Evolutionary conservation across 768 basidiomycete genomes (phyloP).

Genomic region (Tephrocybe rancida): DNA sequence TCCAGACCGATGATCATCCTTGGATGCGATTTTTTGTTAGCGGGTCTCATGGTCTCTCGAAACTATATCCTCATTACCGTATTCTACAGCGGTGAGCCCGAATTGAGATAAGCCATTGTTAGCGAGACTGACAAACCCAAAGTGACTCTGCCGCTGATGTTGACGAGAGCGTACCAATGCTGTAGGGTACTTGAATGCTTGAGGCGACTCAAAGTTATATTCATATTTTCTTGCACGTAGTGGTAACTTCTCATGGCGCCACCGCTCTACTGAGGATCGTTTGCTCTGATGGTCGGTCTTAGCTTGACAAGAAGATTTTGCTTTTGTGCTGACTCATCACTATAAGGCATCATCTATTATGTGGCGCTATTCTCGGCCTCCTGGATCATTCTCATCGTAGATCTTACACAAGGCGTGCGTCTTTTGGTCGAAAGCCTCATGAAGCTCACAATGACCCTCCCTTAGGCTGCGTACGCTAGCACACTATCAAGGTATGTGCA

Average conservation of each 20-base stretch:
- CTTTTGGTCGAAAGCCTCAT: background rate
- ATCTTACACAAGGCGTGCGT: slow-evolving; percentile 2
- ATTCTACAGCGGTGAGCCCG: background rate
- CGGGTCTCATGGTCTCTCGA: slow-evolving; percentile 1
- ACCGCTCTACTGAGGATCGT: background rate
- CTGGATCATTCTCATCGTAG: background rate
- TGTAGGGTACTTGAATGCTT: background rate
- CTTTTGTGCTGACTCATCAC: no score
- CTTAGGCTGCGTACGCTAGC: slow-evolving; percentile 1
- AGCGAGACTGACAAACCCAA: background rate
- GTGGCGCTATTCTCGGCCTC: slow-evolving; percentile 1
- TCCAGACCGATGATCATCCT: background rate
- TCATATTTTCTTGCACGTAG: background rate
- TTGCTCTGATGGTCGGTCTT: slow-evolving; percentile 1
- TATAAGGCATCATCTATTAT: background rate
- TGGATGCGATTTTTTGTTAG: slow-evolving; percentile 5
- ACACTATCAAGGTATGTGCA: background rate
- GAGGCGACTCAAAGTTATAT: background rate
- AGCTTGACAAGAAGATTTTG: background rate
- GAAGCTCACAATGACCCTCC: background rate
- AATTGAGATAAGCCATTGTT: background rate
- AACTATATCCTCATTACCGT: slow-evolving; percentile 1
- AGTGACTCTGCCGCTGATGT: background rate
- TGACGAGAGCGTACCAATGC: background rate
- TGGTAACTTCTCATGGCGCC: background rate